These are phyloP conservation scores for Ceratopteris richardii DNA, from an alignment of 75 land plant species.

Conservation along the genomic window DNA sequence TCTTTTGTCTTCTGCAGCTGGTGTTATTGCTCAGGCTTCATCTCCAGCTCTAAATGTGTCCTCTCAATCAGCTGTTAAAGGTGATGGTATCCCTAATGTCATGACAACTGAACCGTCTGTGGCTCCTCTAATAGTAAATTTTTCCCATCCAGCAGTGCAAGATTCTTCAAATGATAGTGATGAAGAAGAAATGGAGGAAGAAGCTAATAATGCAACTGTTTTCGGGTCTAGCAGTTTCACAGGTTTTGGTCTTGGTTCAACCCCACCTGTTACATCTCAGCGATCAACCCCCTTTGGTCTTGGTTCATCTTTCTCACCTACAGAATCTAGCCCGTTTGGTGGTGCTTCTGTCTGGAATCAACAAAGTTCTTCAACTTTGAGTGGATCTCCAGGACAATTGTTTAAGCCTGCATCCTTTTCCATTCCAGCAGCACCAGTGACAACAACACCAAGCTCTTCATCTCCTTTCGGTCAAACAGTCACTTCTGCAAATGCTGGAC, in stretches of 20 bases:
- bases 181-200: slow-evolving; percentile 99
- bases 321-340: slow-evolving; percentile 62
- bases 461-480: slow-evolving; percentile 6
- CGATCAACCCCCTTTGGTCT: slow-evolving; percentile 68
- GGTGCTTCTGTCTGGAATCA: slow-evolving; percentile 24
- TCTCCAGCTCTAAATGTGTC: slow-evolving; percentile 1
- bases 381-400: slow-evolving; percentile 49
- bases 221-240: slow-evolving; percentile 41
- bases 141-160: slow-evolving; percentile 9
- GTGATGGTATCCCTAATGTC: too few species aligned
- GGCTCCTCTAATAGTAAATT: slow-evolving; percentile 5
- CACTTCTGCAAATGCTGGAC: slow-evolving; percentile 22
- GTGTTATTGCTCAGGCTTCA: slow-evolving; percentile 9
- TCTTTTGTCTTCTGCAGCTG: slow-evolving; percentile 8
- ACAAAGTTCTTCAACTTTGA: slow-evolving; percentile 22
- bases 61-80: not conserved
- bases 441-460: slow-evolving; percentile 11
- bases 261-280: slow-evolving; percentile 23
- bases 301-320: slow-evolving; percentile 38
- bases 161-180: slow-evolving; percentile 23
- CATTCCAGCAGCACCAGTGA: slow-evolving; percentile 47
- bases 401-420: slow-evolving; percentile 81
- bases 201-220: slow-evolving; percentile 41
- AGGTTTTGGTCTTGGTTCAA: slow-evolving; percentile 62
- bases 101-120: slow-evolving; percentile 3